Evolutionary conservation across 108 stramenopile species (phyloP), one percentile per base, ranked within the genome.

Genomic region (Poteriospumella lacustris): DNA sequence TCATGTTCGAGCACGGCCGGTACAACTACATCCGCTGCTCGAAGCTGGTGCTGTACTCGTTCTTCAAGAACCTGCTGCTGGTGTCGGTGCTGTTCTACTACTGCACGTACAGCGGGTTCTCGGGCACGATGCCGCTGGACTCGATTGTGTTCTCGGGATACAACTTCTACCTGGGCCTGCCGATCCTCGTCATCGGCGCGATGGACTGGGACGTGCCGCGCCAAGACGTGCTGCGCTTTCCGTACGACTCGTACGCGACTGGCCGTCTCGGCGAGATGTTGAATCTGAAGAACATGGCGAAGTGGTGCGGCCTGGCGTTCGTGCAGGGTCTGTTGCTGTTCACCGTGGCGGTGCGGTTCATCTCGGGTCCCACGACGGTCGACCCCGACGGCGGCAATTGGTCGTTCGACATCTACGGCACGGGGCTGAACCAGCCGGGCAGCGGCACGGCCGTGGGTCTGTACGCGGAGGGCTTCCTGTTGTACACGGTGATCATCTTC

Each of bases 61-160:
- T 99, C 84, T 99, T 95, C 91, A 99, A 99, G 83, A 97, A 99
- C 82, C 88, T 95, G 44, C 86, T 94, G 24, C 87, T 96, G 78
- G 91, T 92, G 42, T 82, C 87, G 77, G 87, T 90, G 58, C 80
- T 95, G 28, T 95, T 90, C 78, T 79, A 81, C 68, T 90, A 78
- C 78, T 36, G 41, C 29, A 42, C 64, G 40, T 79, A 62, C 39
- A 62, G 82, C 9, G 79, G 82, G 28, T 82, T 78, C 38, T 84
- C 83, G 24, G 85, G 85, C 0, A 81, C 81, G 79, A 42, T 42
- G 40, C 80, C 84, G 62, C 58, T 84, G 43, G 84, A 84, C 47
- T 78, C 80, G 1, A 59, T 70, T 12, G 80, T 84, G 36, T 81
- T 81, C 77, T 69, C 84, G 19, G 80, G 80, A 1, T 84, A 60